These are phyloP conservation scores for Entomortierella beljakovae DNA, from an alignment of 192 early-diverging fungal species.

Conservation along the genomic window DNA sequence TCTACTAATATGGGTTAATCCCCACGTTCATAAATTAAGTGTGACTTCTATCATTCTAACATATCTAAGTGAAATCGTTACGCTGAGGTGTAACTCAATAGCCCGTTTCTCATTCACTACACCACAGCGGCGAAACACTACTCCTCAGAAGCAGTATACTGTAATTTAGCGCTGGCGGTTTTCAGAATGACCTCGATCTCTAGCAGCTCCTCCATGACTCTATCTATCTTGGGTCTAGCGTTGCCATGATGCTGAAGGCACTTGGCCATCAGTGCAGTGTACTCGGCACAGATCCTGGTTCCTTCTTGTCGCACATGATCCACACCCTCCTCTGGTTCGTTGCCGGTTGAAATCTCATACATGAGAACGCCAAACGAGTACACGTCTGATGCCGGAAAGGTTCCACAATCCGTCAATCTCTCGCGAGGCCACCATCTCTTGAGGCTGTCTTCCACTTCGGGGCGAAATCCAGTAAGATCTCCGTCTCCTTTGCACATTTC, in stretches of 20 bases:
- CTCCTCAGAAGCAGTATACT: too few species aligned
- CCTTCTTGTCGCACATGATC: slow-evolving; percentile 18
- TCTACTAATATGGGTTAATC: too few species aligned
- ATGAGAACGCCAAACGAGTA: slow-evolving; percentile 33
- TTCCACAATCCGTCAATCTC: neutral
- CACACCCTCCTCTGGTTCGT: slow-evolving; percentile 11
- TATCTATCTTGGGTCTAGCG: slow-evolving; percentile 3
- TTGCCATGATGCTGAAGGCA: slow-evolving; percentile 13
- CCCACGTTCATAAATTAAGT: too few species aligned
- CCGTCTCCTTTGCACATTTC: slow-evolving; percentile 26
- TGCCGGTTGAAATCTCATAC: slow-evolving; percentile 42
- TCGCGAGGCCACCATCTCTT: slow-evolving; percentile 31
- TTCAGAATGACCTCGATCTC: too few species aligned
- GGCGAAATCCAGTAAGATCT: neutral
- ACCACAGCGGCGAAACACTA: too few species aligned
- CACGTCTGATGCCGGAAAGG: slow-evolving; percentile 13
- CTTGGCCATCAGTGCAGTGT: slow-evolving; percentile 21
- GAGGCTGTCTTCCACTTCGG: neutral
- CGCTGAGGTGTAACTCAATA: too few species aligned
- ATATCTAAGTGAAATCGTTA: too few species aligned
- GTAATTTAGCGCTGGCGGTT: too few species aligned
- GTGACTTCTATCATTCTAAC: too few species aligned
- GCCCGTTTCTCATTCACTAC: too few species aligned
- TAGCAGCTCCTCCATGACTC: neutral
- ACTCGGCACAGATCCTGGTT: slow-evolving; percentile 11